Evolutionary conservation across 192 early-diverging fungal genomes (phyloP), one percentile per base, ranked within the genome.

Genomic region (Rhizophagus prolifer): DNA sequence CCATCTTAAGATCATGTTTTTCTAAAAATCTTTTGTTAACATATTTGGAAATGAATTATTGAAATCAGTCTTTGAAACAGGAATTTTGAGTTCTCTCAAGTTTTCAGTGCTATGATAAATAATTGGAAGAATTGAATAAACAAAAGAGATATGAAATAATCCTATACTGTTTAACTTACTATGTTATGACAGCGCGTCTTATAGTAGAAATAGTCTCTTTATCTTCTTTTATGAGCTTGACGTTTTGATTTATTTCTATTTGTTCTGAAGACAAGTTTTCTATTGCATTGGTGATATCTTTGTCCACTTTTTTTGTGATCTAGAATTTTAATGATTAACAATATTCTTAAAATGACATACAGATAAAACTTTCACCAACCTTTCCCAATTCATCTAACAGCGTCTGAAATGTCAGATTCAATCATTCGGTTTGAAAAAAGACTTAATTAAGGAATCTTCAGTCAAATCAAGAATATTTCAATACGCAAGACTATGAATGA

Each of bases 391-490:
- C 66, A 38, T 77, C 47, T 70, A 31, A 34, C 4, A n/a, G 61
- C 25, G 65, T 47, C 16, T 6, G 47, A 36, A 58, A 79, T 50
- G 59, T 79, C 58, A 36, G 62, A 64, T 60, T 67, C 63, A 38
- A 67, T 13, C 67, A 79, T 10, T 77, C 21, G 0, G n/a, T n/a
- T 70, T 58, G 44, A 77, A 77, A 65, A 77, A 63, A 77, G 25
- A n/a, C 59, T 77, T 77, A 26, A 70, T 77, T 58, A 26, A 12
- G 25, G 2, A 31, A 31, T 31, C 31, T 2, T 31, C 31, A 4
- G 31, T 31, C 31, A 31, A 3, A 2, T 31, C 31, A 31, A 31
- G 31, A 31, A 31, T 31, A 4, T 31, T 31, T 4, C 31, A 31
- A 31, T 31, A 31, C 4, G 31, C 31, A 4, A 31, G 31, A 4